These are phyloP conservation scores for Ceratobasidium sp. DNA, from an alignment of 1,284 basidiomycete genomes.

Conservation along the genomic window DNA sequence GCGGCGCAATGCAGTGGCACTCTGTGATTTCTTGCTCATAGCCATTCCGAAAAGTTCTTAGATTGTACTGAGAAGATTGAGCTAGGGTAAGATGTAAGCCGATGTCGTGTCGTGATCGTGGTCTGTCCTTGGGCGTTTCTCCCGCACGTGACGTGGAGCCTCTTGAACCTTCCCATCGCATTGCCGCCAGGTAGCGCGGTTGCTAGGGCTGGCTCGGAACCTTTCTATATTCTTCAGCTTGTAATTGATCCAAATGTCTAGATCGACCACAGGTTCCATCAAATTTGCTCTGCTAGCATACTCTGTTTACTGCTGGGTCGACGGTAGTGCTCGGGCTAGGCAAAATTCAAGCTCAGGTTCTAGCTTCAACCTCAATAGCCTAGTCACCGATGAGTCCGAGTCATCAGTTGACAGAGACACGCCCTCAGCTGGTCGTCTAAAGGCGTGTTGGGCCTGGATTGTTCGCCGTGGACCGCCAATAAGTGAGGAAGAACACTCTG, in stretches of 20 bases:
- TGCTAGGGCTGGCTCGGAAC: background rate
- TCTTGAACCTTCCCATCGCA: conserved; percentile 15
- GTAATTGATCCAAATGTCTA: no score
- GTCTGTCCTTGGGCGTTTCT: background rate
- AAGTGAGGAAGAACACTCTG: conserved; percentile 25
- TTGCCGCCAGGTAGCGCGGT: background rate
- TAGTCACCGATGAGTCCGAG: no score
- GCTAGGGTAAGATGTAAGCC: background rate
- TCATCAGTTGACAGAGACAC: background rate
- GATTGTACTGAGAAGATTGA: background rate
- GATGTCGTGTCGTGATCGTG: conserved; percentile 1
- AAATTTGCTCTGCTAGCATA: conserved; percentile 26
- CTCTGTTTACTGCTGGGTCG: conserved; percentile 34
- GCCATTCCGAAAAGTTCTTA: background rate
- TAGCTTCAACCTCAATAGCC: background rate
- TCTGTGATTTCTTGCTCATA: conserved; percentile 45
- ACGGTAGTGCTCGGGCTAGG: conserved; percentile 20
- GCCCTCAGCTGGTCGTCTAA: background rate
- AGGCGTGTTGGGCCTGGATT: conserved; percentile 13
- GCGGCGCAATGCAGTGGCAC: conserved; percentile 72
- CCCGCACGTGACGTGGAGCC: conserved; percentile 5
- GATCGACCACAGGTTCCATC: conserved; percentile 1
- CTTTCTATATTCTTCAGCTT: no score
- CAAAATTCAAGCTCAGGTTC: conserved; percentile 3
- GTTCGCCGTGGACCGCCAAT: background rate